phyloP scores from a whole-genome alignment of 1,284 basidiomycete genomes.

The Trametes hirsuta region DNA sequence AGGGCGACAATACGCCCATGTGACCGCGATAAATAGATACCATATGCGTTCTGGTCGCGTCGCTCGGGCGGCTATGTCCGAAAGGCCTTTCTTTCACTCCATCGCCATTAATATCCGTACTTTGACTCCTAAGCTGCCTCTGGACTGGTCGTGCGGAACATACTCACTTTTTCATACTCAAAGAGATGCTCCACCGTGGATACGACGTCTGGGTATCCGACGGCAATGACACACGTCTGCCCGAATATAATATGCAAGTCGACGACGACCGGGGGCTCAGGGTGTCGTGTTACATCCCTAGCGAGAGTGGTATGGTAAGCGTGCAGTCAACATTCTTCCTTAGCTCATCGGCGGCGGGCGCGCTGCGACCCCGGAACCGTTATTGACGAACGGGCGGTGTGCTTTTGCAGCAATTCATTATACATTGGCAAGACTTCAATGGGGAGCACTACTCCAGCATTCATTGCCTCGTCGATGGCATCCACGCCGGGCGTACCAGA shows the following conservation, averaged over 20 bases:
- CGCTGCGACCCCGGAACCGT: no score
- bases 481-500: not conserved
- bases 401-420: not conserved
- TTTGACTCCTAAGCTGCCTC: no score
- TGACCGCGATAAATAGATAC: no score
- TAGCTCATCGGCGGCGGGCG: no score
- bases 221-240: slow-evolving; percentile 2
- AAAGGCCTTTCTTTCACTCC: no score
- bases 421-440: slow-evolving; percentile 5
- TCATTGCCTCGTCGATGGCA: not conserved
- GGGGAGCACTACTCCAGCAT: not conserved
- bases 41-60: no score
- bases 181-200: slow-evolving; percentile 5
- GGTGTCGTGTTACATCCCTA: slow-evolving; percentile 18
- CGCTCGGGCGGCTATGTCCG: no score
- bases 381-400: not conserved
- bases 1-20: no score
- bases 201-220: slow-evolving; percentile 11
- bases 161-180: no score
- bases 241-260: slow-evolving; percentile 9
- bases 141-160: no score
- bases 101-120: no score
- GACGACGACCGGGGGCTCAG: slow-evolving; percentile 3
- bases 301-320: slow-evolving; percentile 22
- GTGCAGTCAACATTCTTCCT: not conserved